Evolutionary conservation across 1,139 yeast genomes (phyloP).

Genomic region (Zhuliangozyma parablackwelliae): DNA sequence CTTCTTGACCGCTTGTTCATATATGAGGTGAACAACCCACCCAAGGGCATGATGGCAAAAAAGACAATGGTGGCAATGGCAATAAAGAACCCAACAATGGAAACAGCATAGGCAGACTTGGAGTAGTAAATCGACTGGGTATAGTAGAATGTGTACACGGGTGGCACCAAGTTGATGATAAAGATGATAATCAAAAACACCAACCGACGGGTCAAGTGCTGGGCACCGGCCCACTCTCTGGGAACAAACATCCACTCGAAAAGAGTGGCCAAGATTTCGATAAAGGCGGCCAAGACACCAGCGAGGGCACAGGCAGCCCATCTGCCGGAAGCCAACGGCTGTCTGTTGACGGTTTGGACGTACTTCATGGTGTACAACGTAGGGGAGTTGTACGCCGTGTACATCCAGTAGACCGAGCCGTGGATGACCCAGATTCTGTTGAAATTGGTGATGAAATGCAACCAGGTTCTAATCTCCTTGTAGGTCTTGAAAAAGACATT

Average conservation of each 20-base stretch:
- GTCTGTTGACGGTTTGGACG: constrained; percentile 75
- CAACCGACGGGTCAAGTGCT: constrained; percentile 86
- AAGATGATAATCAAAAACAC: constrained; percentile 67
- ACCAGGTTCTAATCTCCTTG: constrained; percentile 97
- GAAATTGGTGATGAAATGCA: constrained; percentile 90
- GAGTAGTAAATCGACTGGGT: constrained; percentile 68
- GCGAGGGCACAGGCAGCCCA: constrained; percentile 95
- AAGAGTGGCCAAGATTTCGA: constrained; percentile 84
- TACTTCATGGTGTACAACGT: constrained; percentile 84
- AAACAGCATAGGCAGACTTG: constrained; percentile 73
- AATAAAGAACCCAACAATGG: constrained; percentile 86
- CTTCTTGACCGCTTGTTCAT: constrained; percentile 85
- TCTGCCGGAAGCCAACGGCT: constrained; percentile 79
- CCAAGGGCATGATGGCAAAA: constrained; percentile 93
- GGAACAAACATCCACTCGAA: constrained; percentile 97
- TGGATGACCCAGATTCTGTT: constrained; percentile 98
- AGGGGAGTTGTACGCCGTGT: constrained; percentile 88
- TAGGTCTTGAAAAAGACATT: constrained; percentile 94
- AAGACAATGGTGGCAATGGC: constrained; percentile 79
- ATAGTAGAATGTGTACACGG: constrained; percentile 80
- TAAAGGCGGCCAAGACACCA: constrained; percentile 77
- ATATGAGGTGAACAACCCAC: constrained; percentile 92
- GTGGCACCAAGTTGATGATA: constrained; percentile 74
- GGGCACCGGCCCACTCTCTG: constrained; percentile 99
- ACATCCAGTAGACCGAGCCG: constrained; percentile 88